These are phyloP conservation scores for Cnidoscolus chayamansa DNA, from an alignment of 441 rosid species.

Conservation along the genomic window DNA sequence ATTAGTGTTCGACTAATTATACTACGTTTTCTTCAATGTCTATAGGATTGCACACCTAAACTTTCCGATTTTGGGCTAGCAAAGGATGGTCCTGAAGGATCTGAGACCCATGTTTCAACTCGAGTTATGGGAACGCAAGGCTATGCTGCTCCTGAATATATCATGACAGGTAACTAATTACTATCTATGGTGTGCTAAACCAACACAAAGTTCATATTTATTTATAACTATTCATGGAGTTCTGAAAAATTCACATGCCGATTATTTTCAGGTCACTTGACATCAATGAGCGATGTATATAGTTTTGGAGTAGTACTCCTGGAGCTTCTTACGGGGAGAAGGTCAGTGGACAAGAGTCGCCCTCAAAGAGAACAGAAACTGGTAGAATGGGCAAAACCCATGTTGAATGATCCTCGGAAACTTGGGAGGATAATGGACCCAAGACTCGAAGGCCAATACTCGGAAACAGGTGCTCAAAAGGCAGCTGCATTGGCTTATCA, in stretches of 20 bases:
- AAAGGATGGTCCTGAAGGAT: conserved; percentile 86
- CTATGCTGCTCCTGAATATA: conserved; percentile 81
- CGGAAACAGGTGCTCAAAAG: conserved; percentile 45
- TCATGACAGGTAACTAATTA: conserved; percentile 61
- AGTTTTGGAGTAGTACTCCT: conserved; percentile 81
- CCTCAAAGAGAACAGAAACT: conserved; percentile 55
- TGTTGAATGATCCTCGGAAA: conserved; percentile 54
- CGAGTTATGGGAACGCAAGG: conserved; percentile 90
- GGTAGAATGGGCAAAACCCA: conserved; percentile 69
- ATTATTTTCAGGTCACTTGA: conserved; percentile 63
- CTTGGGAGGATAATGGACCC: conserved; percentile 57
- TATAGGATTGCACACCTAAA: conserved; percentile 61
- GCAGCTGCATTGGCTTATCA: conserved; percentile 61
- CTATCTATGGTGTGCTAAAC: background rate
- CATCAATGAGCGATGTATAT: conserved; percentile 78
- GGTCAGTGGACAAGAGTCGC: conserved; percentile 56
- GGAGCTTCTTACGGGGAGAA: conserved; percentile 68
- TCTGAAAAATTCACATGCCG: background rate
- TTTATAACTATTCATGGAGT: background rate
- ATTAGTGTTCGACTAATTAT: background rate
- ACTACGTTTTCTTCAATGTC: background rate
- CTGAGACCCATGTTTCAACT: conserved; percentile 70
- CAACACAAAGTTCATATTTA: background rate
- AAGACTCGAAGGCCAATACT: conserved; percentile 61
- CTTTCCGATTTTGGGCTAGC: conserved; percentile 86